These are phyloP conservation scores for Daldinia sp. DNA, from an alignment of 2,329 filamentous ascomycete genomes.

Conservation along the genomic window DNA sequence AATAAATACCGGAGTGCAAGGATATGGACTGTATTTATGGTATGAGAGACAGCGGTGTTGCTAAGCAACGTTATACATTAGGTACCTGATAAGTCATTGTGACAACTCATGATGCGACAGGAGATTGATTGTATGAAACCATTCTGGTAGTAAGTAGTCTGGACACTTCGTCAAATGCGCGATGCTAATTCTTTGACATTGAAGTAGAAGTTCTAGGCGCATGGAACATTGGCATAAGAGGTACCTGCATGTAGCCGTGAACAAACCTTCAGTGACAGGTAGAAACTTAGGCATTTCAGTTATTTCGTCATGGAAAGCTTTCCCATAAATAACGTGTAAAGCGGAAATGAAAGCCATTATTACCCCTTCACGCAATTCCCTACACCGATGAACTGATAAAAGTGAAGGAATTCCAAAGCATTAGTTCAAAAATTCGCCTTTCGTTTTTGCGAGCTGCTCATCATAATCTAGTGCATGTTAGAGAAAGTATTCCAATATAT, in stretches of 20 bases:
- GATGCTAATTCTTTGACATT: not conserved
- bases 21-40: not conserved
- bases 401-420: not conserved
- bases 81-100: constrained; percentile 3
- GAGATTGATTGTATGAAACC: not conserved
- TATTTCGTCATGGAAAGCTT: not conserved
- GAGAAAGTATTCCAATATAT: not conserved
- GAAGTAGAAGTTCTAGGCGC: not conserved
- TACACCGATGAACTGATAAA: not conserved
- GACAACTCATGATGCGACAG: constrained; percentile 1
- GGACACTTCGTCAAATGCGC: not conserved
- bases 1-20: not conserved
- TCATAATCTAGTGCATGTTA: constrained; percentile 36
- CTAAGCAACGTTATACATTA: constrained; percentile 2
- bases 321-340: not conserved
- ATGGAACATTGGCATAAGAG: not conserved
- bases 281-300: not conserved
- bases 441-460: constrained; percentile 40
- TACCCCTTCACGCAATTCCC: not conserved
- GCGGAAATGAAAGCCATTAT: not conserved
- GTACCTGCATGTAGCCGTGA: not conserved
- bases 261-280: not conserved
- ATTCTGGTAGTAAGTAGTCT: not conserved
- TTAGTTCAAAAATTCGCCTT: constrained; percentile 37
- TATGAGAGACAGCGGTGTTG: not conserved